Conservation (phyloP, 1,284 basidiomycete genomes). For the Malassezia brasiliensis region DNA sequence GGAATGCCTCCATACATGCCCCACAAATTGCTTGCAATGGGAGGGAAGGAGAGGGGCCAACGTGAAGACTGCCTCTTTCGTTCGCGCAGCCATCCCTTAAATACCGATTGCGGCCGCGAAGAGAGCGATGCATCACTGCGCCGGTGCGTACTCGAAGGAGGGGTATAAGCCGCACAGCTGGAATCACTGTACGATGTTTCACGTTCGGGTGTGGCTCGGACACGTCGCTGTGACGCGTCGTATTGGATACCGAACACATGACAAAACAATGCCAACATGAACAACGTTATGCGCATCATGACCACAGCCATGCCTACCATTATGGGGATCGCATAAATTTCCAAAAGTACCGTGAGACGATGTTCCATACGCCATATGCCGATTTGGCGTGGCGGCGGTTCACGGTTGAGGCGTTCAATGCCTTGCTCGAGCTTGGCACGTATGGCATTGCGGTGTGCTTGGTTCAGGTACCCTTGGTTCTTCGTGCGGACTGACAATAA, state of each 20-base stretch:
- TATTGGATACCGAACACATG: not conserved
- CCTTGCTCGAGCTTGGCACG: constrained; percentile 1
- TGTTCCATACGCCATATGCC: not conserved
- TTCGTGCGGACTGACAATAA: not conserved
- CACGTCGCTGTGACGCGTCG: not conserved
- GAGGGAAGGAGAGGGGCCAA: not conserved
- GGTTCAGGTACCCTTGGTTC: not conserved
- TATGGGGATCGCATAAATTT: not conserved
- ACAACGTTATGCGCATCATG: not conserved
- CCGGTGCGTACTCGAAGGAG: not conserved
- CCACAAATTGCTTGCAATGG: not conserved
- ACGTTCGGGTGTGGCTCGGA: not conserved
- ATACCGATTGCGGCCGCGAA: not conserved
- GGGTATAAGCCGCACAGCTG: not conserved
- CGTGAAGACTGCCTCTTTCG: not conserved
- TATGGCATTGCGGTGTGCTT: not conserved
- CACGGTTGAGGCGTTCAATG: not conserved
- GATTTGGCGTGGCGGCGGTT: not conserved
- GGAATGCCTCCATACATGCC: not conserved
- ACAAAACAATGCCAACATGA: not conserved
- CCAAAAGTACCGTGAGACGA: not conserved
- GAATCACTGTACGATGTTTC: too few species aligned
- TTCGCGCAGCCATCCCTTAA: not conserved
- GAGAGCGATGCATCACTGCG: not conserved
- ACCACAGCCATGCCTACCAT: not conserved